A percentile compares a stretch with the other conserved stretches of the same genome.
phyloP scores from a whole-genome alignment of 1,284 basidiomycete genomes.

The Ustilago shanxiensis region DNA sequence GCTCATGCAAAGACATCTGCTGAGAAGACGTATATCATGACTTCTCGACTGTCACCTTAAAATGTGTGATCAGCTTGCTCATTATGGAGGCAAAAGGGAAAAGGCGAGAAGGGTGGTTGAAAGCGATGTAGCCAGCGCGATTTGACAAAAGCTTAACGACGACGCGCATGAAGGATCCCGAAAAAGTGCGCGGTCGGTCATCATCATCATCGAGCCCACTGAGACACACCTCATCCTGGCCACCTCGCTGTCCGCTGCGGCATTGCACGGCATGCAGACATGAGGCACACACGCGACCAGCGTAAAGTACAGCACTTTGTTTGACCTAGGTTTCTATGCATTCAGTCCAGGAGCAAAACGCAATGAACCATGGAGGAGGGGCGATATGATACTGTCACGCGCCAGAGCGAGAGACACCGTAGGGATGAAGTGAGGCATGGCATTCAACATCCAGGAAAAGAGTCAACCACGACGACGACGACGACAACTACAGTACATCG shows the following conservation, averaged over 20 bases:
- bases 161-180: conserved; percentile 9
- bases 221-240: background rate
- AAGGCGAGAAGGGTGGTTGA: background rate
- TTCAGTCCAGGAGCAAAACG: background rate
- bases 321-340: background rate
- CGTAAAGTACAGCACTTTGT: too few species aligned
- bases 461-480: conserved; percentile 4
- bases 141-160: conserved; percentile 25
- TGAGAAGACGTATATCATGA: background rate
- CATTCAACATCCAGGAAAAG: conserved; percentile 16
- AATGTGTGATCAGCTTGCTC: background rate
- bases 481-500: too few species aligned
- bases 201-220: conserved; percentile 4
- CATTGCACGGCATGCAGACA: background rate
- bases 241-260: background rate
- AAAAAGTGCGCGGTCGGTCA: conserved; percentile 13
- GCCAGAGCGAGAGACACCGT: background rate
- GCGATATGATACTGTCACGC: background rate
- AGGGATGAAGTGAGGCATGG: background rate
- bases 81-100: background rate
- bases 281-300: background rate
- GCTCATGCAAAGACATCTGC: background rate
- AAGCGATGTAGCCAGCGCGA: conserved; percentile 20
- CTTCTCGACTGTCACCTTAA: background rate
- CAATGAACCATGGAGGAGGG: background rate